Evolutionary conservation across 2,329 filamentous ascomycete genomes (phyloP), one percentile per base, ranked within the genome.

Genomic region (Penicillium sp.): DNA sequence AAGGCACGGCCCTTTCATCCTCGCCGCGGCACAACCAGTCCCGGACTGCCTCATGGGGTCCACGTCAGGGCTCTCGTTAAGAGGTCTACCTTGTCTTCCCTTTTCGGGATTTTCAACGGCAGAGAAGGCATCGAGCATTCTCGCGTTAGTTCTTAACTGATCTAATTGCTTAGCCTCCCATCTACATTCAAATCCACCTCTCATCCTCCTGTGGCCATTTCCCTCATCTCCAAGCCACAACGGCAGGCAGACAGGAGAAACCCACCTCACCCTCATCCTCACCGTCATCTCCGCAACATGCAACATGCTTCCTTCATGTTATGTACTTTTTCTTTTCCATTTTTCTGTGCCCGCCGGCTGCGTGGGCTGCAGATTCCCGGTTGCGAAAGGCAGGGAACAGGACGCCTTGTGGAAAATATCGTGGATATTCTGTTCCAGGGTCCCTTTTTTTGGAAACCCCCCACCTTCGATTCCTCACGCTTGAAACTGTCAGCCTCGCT

Each of bases 41-140:
- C 18, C 61, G 62, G 39, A 66, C 60, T 38, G 56, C 61, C 49
- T 60, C 63, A 4, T 69, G 66, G 67, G 65, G 62, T 8, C 55
- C 63, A n/a, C 61, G 62, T 31, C 54, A 56, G 14, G 57, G 58
- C 40, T 55, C 63, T 43, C 60, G 59, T 50, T 68, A 57, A 58
- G 45, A 33, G 18, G 8, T 18, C 36, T 22, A 14, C 24, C 3
- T 7, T n/a, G 16, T 14, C 2, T 46, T 8, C 14, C 10, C 9
- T 20, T 20, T 20, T 18, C 16, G 16, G 16, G 8, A 13, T 10
- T 30, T 11, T 30, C 27, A 30, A 30, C 8, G 10, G 27, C 9
- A 10, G 27, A 10, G 10, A 30, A 30, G 27, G 30, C 43, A 25
- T 36, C 22, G 30, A 25, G 31, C 14, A 22, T 45, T 13, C 31